Evolutionary conservation across 257 asterid genomes (phyloP), one percentile per base, ranked within the genome.

Genomic region (Eucommia ulmoides): DNA sequence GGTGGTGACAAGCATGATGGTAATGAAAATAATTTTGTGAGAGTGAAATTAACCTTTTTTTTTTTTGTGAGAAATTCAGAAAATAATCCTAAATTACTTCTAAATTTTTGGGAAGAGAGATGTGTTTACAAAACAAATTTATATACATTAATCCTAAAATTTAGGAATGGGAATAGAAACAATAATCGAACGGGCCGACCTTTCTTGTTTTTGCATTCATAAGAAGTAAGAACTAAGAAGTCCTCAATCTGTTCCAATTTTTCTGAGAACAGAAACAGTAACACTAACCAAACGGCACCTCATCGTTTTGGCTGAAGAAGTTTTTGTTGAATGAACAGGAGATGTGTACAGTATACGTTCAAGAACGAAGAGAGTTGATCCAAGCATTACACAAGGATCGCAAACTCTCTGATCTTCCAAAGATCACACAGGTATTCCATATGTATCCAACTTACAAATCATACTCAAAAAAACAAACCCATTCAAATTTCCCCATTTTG

Each of bases 321-420:
- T 5, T 21, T 15, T 16, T 29, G 44, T 16, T 66, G 41, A 22
- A 23, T 51, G 12, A 69, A 52, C 50, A 87, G 97, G 81, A 69
- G 12, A 87, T 87, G 97, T 80, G 93, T 38, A 59, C 71, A 15
- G 93, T 75, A 45, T 74, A 83, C 51, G 68, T 68, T 23, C 81
- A 78, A 73, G 91, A 87, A 67, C 66, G 78, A 52, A 81, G 65
- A 60, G 88, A 81, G 82, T 69, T 83, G 72, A 67, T 87, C 24
- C 56, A 72, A 22, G 82, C 87, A 20, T 67, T 87, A 64, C 66
- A 74, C 65, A 76, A 74, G 58, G 84, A 55, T 47, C 76, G 88
- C 58, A 87, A 77, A 67, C 68, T 81, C 45, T 65, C 84, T 1
- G 56, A 80, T 53, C 80, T 87, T 59, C 91, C 93, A 22, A 80